phyloP scores from a whole-genome alignment of 2,329 filamentous ascomycete genomes.

The Aspergillus sergii region DNA sequence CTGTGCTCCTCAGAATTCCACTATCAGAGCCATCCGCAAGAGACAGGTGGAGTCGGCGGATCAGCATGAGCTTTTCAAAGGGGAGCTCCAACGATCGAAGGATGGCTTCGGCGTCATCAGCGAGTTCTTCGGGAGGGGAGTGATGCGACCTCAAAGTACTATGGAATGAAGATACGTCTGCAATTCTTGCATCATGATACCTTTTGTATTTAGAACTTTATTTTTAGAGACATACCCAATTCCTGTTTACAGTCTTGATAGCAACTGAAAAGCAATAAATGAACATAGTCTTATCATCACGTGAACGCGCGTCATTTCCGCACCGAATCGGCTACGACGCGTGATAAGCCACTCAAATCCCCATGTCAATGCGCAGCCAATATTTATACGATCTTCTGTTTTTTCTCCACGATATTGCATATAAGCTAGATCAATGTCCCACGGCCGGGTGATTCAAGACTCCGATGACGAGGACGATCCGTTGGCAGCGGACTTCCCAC shows the following conservation, averaged over 20 bases:
- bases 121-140: constrained; percentile 92
- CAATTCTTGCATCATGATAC: constrained; percentile 7
- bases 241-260: not conserved
- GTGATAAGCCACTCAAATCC: not conserved
- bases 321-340: not conserved
- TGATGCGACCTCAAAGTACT: constrained; percentile 64
- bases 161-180: constrained; percentile 31
- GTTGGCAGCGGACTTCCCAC: constrained; percentile 29
- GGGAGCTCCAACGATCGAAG: constrained; percentile 73
- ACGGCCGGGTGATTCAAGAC: constrained; percentile 45
- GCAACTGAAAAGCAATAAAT: not conserved
- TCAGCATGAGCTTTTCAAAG: constrained; percentile 85
- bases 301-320: constrained; percentile 29
- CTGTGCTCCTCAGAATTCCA: constrained; percentile 81
- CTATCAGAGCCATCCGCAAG: constrained; percentile 81
- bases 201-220: constrained; percentile 12
- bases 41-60: constrained; percentile 85
- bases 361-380: not conserved
- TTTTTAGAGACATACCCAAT: not conserved
- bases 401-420: not conserved
- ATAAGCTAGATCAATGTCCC: constrained; percentile 31
- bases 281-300: constrained; percentile 31
- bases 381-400: not conserved
- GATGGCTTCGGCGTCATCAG: constrained; percentile 89
- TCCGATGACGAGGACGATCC: constrained; percentile 47